Evolutionary conservation across 2,329 filamentous ascomycete species (phyloP).

Genomic region (Cladosporium oxysporum): DNA sequence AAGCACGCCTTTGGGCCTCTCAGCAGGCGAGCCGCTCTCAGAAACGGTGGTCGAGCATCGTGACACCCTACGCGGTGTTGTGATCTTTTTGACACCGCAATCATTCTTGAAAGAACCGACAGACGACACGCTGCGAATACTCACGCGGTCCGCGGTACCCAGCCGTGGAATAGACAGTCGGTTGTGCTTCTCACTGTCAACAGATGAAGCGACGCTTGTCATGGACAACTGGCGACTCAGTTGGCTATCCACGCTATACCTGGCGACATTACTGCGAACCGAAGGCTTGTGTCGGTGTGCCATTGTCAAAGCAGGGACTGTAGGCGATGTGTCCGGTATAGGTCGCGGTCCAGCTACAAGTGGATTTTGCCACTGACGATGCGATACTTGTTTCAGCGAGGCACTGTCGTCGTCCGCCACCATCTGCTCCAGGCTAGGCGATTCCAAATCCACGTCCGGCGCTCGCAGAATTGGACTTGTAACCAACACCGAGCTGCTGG

Average conservation of each 20-base stretch:
- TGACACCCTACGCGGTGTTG: slow-evolving; percentile 37
- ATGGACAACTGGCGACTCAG: slow-evolving; percentile 27
- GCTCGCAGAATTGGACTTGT: slow-evolving; percentile 39
- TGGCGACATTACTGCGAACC: slow-evolving; percentile 31
- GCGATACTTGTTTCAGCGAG: slow-evolving; percentile 40
- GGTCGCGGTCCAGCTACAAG: slow-evolving; percentile 36
- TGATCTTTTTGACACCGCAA: slow-evolving; percentile 34
- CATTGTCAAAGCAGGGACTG: slow-evolving; percentile 26
- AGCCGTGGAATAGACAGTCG: slow-evolving; percentile 36
- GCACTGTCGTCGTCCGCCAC: slow-evolving; percentile 32
- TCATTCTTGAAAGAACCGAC: slow-evolving; percentile 27
- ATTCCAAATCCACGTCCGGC: slow-evolving; percentile 24
- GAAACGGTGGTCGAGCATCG: slow-evolving; percentile 38
- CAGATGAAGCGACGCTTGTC: slow-evolving; percentile 29
- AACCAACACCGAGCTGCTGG: slow-evolving; percentile 44
- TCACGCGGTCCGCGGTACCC: slow-evolving; percentile 39
- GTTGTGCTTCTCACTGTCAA: slow-evolving; percentile 28
- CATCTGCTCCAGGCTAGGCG: slow-evolving; percentile 32
- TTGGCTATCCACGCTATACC: slow-evolving; percentile 30
- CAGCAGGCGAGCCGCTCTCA: slow-evolving; percentile 44
- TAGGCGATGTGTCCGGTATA: slow-evolving; percentile 17
- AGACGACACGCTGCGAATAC: slow-evolving; percentile 39
- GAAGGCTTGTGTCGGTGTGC: slow-evolving; percentile 30
- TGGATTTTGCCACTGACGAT: slow-evolving; percentile 40
- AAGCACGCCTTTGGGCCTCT: slow-evolving; percentile 35